A percentile compares a stretch with the other conserved stretches of the same genome.
Evolutionary conservation across 345 rosid genomes (phyloP).

Genomic region (Cardamine chenopodiifolia): DNA sequence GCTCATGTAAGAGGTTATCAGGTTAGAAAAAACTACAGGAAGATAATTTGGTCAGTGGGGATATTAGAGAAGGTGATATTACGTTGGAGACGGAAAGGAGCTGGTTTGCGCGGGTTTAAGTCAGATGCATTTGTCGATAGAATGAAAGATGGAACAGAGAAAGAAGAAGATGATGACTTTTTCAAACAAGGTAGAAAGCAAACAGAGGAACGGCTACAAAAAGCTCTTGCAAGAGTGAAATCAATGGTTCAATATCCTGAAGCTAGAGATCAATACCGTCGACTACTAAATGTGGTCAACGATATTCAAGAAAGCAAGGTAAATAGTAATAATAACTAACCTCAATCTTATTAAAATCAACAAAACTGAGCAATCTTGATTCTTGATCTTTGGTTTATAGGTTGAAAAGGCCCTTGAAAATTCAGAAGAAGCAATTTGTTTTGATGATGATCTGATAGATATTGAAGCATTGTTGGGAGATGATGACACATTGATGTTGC

Average conservation of each 20-base stretch:
- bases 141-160: conserved; percentile 46
- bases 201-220: conserved; percentile 78
- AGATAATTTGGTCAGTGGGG: conserved; percentile 92
- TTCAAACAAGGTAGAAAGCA: conserved; percentile 85
- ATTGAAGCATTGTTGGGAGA: conserved; percentile 52
- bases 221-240: conserved; percentile 84
- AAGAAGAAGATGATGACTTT: conserved; percentile 83
- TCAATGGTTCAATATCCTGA: conserved; percentile 93
- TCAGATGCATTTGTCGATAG: conserved; percentile 56
- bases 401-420: conserved; percentile 44
- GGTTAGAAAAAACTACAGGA: conserved; percentile 76
- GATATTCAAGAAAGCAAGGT: conserved; percentile 87
- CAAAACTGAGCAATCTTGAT: neutral
- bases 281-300: conserved; percentile 72
- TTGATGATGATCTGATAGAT: conserved; percentile 60
- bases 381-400: conserved; percentile 34
- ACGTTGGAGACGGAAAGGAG: conserved; percentile 94
- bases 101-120: conserved; percentile 87
- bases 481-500: conserved; percentile 56
- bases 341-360: neutral
- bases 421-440: conserved; percentile 46
- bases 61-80: conserved; percentile 84
- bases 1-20: conserved; percentile 95
- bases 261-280: conserved; percentile 84
- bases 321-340: conserved; percentile 16